Percentiles rank a stretch among this genome's conserved stretches.
These are phyloP conservation scores for Peterozyma toletana DNA, from an alignment of 805 yeast genomes.

Conservation along the genomic window DNA sequence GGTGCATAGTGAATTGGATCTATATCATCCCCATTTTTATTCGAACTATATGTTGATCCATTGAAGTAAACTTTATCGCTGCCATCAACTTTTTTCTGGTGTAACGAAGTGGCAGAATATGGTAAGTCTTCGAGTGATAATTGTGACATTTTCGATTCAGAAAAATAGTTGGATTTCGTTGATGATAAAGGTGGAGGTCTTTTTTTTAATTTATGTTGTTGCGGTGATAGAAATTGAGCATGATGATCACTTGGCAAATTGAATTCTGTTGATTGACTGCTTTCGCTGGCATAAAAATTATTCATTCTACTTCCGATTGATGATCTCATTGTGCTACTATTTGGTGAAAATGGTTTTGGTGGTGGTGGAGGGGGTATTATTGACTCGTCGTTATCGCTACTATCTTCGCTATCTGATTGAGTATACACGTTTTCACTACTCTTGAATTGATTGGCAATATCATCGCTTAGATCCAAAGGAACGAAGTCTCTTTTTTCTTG, in stretches of 20 bases:
- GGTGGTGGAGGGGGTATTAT: slow-evolving; percentile 7
- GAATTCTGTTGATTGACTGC: too few relatives aligned
- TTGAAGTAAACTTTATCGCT: not conserved
- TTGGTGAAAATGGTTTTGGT: not conserved
- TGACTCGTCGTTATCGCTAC: slow-evolving; percentile 6
- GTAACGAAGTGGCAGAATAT: slow-evolving; percentile 2
- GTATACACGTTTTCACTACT: not conserved
- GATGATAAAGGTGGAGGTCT: not conserved
- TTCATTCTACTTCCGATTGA: too few relatives aligned
- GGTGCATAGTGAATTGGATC: slow-evolving; percentile 37
- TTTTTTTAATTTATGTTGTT: too few relatives aligned
- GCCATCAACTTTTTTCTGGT: too few relatives aligned
- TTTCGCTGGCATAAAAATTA: too few relatives aligned
- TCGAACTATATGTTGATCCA: not conserved
- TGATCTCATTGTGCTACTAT: not conserved
- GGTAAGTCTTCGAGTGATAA: not conserved
- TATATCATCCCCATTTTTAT: slow-evolving; percentile 17
- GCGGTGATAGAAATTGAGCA: too few relatives aligned
- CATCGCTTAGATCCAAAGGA: too few relatives aligned
- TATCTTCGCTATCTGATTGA: slow-evolving; percentile 6
- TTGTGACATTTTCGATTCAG: too few relatives aligned
- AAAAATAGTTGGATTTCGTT: slow-evolving; percentile 5
- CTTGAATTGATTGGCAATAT: slow-evolving; percentile 4
- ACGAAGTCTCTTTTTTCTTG: slow-evolving; percentile 4
- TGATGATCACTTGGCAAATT: too few relatives aligned